Evolutionary conservation across 352 stramenopile genomes (phyloP).

Genomic region (Phytophthora chlamydospora): DNA sequence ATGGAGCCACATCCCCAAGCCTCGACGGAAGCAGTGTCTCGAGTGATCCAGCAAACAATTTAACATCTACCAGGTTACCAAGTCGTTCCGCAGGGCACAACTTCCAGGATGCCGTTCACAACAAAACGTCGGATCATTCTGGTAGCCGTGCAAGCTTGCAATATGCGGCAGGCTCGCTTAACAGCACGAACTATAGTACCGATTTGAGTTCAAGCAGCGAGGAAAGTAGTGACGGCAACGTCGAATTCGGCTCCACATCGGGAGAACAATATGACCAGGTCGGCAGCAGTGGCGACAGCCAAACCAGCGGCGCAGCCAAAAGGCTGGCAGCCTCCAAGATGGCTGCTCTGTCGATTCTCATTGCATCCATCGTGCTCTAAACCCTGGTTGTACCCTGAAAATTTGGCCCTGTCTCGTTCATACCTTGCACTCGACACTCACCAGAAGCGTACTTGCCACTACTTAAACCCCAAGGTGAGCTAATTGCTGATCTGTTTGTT

Average conservation of each 20-base stretch:
- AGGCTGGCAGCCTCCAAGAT: not conserved
- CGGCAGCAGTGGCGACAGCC: not conserved
- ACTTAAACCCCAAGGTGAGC: no score
- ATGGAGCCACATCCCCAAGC: not conserved
- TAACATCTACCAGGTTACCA: not conserved
- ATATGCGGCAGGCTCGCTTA: no score
- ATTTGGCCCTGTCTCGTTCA: no score
- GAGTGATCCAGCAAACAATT: not conserved
- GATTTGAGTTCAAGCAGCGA: no score
- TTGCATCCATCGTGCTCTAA: not conserved
- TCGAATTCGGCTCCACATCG: not conserved
- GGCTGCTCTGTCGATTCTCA: not conserved
- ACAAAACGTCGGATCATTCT: not conserved
- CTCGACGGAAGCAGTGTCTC: no score
- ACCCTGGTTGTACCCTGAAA: not conserved
- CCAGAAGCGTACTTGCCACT: no score
- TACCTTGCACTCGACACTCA: no score
- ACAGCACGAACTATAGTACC: no score
- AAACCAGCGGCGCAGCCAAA: not conserved
- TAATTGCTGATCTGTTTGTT: no score
- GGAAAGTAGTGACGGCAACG: not conserved
- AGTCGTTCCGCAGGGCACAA: not conserved
- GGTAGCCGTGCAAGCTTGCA: not conserved
- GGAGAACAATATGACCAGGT: not conserved
- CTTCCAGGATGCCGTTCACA: not conserved